Evolutionary conservation across 805 yeast genomes (phyloP).

Genomic region (Komagataella ulmi): DNA sequence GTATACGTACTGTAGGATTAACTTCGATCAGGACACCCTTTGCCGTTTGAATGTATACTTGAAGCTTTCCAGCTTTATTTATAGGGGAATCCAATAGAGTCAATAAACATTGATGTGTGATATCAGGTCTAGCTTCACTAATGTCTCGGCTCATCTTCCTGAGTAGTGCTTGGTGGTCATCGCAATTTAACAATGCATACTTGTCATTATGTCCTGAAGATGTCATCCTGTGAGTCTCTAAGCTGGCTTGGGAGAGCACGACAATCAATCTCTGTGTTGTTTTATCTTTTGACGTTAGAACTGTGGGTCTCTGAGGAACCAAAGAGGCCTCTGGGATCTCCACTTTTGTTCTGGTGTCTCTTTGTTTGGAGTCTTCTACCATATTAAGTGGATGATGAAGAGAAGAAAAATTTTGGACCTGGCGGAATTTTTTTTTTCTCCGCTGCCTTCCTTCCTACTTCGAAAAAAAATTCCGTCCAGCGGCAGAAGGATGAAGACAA

Average conservation of each 20-base stretch:
- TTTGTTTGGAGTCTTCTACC: conserved; percentile 35
- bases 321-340: conserved; percentile 43
- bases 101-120: conserved; percentile 93
- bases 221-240: conserved; percentile 87
- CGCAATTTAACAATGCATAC: conserved; percentile 89
- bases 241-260: conserved; percentile 90
- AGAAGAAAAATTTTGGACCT: not conserved
- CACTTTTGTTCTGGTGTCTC: conserved; percentile 22
- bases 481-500: not conserved
- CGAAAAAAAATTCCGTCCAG: not conserved
- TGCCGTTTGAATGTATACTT: conserved; percentile 93
- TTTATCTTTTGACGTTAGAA: conserved; percentile 76
- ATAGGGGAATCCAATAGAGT: conserved; percentile 95
- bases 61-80: conserved; percentile 93
- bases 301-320: conserved; percentile 79
- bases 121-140: conserved; percentile 98
- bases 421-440: not conserved
- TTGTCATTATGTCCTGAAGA: conserved; percentile 73
- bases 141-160: conserved; percentile 96
- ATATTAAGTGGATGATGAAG: conserved; percentile 9
- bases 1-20: conserved; percentile 92
- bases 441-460: not conserved
- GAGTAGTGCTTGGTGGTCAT: conserved; percentile 92
- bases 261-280: conserved; percentile 79
- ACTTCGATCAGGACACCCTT: conserved; percentile 91